Evolutionary conservation across 305 asterid genomes (phyloP).

Genomic region (Andrographis paniculata): DNA sequence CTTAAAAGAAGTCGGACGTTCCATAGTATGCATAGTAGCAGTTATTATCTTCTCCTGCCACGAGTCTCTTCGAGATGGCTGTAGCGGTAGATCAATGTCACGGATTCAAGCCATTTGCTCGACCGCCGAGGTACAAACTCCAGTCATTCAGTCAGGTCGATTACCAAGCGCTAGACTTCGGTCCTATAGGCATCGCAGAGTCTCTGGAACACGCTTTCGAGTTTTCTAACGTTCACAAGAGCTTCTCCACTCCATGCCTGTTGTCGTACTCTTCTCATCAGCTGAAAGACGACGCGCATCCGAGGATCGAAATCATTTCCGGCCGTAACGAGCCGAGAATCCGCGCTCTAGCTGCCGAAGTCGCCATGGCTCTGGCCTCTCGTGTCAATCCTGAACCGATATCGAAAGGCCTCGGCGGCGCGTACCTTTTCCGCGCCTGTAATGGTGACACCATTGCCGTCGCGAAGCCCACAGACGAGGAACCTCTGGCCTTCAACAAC

Average conservation of each 20-base stretch:
- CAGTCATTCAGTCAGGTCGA: conserved; percentile 59
- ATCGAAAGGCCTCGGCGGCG: conserved; percentile 68
- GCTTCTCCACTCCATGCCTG: conserved; percentile 65
- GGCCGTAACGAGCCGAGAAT: conserved; percentile 44
- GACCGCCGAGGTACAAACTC: conserved; percentile 53
- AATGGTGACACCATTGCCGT: conserved; percentile 52
- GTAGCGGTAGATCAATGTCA: conserved; percentile 47
- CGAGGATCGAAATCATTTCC: conserved; percentile 45
- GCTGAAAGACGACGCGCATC: conserved; percentile 24
- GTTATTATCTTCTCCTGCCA: conserved; percentile 12
- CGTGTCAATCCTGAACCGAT: conserved; percentile 52
- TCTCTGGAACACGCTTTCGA: conserved; percentile 26
- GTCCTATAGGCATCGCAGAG: conserved; percentile 16
- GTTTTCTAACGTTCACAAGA: conserved; percentile 34
- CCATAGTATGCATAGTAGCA: conserved; percentile 40
- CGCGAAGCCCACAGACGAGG: conserved; percentile 80
- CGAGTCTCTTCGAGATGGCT: conserved; percentile 40
- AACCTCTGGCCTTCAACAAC: conserved; percentile 64
- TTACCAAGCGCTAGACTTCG: conserved; percentile 34
- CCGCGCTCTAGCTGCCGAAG: conserved; percentile 51
- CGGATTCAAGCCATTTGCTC: conserved; percentile 47
- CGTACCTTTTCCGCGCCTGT: conserved; percentile 41
- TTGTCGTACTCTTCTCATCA: conserved; percentile 28
- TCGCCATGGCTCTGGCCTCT: conserved; percentile 56
- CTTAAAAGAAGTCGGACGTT: conserved; percentile 26